phyloP scores from a whole-genome alignment of 768 basidiomycete species.

The Podaxis mareebaensis region DNA sequence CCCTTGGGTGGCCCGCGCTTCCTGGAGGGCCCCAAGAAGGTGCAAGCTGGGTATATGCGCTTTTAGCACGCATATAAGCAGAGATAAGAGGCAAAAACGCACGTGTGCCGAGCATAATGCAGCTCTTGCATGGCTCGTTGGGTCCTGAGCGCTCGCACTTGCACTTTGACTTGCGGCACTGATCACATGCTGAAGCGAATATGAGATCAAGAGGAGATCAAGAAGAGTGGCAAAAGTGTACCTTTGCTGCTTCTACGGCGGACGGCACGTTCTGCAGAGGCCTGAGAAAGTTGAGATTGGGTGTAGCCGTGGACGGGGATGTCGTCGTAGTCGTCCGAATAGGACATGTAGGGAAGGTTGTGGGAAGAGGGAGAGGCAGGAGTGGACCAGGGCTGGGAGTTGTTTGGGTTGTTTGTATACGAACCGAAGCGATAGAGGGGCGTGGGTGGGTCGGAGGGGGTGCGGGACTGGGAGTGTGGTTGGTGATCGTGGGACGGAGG shows the following conservation, averaged over 20 bases:
- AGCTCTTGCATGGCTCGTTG: slow-evolving; percentile 73
- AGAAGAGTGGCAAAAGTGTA: slow-evolving; percentile 25
- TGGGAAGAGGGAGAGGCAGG: slow-evolving; percentile 22
- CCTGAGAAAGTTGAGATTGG: slow-evolving; percentile 49
- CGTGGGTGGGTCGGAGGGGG: slow-evolving; percentile 30
- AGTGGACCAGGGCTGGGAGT: slow-evolving; percentile 13
- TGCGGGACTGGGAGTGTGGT: slow-evolving; percentile 27
- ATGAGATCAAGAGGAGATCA: slow-evolving; percentile 6
- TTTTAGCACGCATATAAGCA: not conserved
- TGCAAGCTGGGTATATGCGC: slow-evolving; percentile 52
- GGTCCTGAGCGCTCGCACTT: slow-evolving; percentile 74
- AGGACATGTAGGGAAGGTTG: slow-evolving; percentile 36
- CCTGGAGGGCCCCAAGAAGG: slow-evolving; percentile 76
- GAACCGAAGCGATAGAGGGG: slow-evolving; percentile 37
- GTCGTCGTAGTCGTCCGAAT: slow-evolving; percentile 67
- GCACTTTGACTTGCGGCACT: slow-evolving; percentile 88
- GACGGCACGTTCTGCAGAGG: slow-evolving; percentile 49
- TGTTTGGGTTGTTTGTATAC: not conserved
- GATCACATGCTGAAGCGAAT: slow-evolving; percentile 68
- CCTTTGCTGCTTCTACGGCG: slow-evolving; percentile 80
- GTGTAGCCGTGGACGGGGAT: slow-evolving; percentile 3
- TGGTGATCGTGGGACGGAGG: slow-evolving; percentile 28
- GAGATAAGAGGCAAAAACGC: slow-evolving; percentile 25
- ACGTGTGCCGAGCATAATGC: slow-evolving; percentile 73
- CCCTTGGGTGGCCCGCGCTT: slow-evolving; percentile 91